Evolutionary conservation across 2,329 filamentous ascomycete species (phyloP).

Genomic region (Pestalotiopsis sp.): DNA sequence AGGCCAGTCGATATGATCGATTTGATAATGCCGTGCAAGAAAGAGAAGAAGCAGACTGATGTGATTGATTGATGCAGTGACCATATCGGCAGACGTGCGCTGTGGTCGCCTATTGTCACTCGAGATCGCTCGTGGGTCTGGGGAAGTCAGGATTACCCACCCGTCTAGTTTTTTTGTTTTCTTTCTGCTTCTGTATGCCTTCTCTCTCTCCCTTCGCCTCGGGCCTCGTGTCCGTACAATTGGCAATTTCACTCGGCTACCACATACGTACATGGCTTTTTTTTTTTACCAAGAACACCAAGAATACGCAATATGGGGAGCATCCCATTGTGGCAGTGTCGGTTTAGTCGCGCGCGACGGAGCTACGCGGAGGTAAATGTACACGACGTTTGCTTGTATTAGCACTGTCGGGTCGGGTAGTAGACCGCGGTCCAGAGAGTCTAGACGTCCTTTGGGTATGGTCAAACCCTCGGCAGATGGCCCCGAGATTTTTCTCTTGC

Average conservation of each 20-base stretch:
- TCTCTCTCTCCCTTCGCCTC: neutral
- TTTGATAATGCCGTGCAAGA: no score
- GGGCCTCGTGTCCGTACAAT: neutral
- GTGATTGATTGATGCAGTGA: no score
- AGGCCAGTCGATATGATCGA: neutral
- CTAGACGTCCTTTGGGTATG: neutral
- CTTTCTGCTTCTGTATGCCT: neutral
- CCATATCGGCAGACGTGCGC: neutral
- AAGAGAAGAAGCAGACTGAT: no score
- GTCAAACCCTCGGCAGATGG: neutral
- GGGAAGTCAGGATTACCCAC: neutral
- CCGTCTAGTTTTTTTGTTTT: neutral
- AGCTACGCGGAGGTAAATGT: neutral
- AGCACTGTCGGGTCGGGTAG: neutral
- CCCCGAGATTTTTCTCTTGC: neutral
- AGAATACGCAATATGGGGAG: neutral
- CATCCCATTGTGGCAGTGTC: slow-evolving; percentile 3
- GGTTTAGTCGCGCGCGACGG: neutral
- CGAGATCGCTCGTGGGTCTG: neutral
- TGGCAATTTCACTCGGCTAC: neutral
- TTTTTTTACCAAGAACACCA: neutral
- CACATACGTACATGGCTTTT: neutral
- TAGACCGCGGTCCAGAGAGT: neutral
- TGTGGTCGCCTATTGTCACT: neutral
- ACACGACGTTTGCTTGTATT: no score